These are phyloP conservation scores for Zygosaccharomyces rouxii DNA, from an alignment of 805 yeast genomes.

Conservation along the genomic window DNA sequence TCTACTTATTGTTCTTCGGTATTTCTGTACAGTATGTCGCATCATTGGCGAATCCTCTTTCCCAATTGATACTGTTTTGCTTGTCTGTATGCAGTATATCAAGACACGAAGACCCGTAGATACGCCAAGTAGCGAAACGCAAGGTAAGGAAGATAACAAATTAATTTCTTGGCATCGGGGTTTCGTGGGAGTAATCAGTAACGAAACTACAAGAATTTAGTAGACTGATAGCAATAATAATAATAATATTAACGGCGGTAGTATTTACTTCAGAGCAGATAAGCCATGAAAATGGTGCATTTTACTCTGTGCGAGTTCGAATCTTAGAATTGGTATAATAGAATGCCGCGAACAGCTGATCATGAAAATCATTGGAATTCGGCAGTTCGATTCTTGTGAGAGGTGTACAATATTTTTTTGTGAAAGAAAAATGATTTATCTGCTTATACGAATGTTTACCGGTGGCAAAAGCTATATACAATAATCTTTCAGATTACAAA, in stretches of 20 bases:
- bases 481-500: background rate
- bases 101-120: background rate
- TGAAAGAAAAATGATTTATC: background rate
- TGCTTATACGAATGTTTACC: background rate
- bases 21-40: too few relatives aligned
- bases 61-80: background rate
- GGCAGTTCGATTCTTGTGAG: background rate
- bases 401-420: background rate
- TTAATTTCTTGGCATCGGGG: background rate
- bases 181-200: background rate
- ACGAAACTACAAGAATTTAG: too few relatives aligned
- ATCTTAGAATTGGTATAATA: too few relatives aligned
- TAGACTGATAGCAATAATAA: too few relatives aligned
- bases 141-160: background rate
- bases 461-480: constrained; percentile 1
- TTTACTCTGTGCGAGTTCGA: too few relatives aligned
- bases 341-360: too few relatives aligned
- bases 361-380: too few relatives aligned
- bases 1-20: too few relatives aligned
- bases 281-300: too few relatives aligned
- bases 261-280: too few relatives aligned
- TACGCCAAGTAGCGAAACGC: background rate
- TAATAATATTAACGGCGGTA: too few relatives aligned
- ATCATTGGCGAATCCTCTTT: background rate
- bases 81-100: background rate